Base-by-base conservation (phyloP, 2,329 filamentous ascomycete genomes). In the Arthroderma sp. region DNA sequence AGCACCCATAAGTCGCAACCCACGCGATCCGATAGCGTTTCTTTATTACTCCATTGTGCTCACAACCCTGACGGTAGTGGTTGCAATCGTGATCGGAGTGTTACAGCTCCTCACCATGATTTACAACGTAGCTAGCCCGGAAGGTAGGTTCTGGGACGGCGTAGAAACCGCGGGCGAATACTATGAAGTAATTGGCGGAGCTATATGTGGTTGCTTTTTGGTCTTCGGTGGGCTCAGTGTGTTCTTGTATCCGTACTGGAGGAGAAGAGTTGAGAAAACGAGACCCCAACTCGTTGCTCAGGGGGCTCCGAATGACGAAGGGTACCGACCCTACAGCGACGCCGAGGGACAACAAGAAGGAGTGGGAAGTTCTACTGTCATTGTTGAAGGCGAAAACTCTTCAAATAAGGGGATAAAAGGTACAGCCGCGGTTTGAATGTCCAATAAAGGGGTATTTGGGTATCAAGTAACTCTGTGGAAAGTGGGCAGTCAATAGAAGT, bases 21-120 rank as follows among this genome's bases (percentile, higher is more conserved):
- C 82, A 29, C 80, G 93, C 46, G 88, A 96, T 56, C 75, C 75
- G 1, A 78, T 96, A n/a, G 87, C 88, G 0, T 88, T 95, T 39
- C 67, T 94, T 1, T 96, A 96, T 66, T 96, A 95, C 65, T 93
- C 86, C 8, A 83, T 89, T 52, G 83, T 94, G 0, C 72, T 94
- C 29, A 94, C 86, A 0, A 77, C 75, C 3, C 77, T 94, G 42
- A 95, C 87, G 0, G 83, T 94, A 27, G 66, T 83, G 4, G 86
- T 94, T 0, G 85, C 87, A 1, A 75, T 85, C 2, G 81, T 91
- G 29, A 94, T 96, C 53, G 89, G 89, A 22, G 70, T 83, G 10
- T 74, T 96, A 27, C 91, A 98, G 61, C 67, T 94, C 0, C 69
- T 96, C 7, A 86, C 80, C 1, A 70, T 96, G 6, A 72, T 86